phyloP scores from a whole-genome alignment of 1,284 basidiomycete species.

The Irpex sp. region DNA sequence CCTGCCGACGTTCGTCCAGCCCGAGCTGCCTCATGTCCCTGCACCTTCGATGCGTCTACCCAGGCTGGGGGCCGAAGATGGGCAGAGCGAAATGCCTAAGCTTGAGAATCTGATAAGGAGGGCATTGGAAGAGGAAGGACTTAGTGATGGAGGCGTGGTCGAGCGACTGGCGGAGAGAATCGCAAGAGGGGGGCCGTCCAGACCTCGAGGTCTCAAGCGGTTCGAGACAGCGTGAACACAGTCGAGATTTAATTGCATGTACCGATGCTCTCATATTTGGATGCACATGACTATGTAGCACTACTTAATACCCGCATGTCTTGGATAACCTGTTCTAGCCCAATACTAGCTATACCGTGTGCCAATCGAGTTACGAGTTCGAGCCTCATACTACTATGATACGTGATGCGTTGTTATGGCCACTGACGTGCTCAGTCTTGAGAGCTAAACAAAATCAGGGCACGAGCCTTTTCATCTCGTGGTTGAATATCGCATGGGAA shows the following conservation, averaged over 20 bases:
- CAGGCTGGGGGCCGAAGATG: conserved; percentile 28
- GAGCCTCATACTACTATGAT: too few species aligned
- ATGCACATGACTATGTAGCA: conserved; percentile 1
- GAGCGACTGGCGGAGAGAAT: conserved; percentile 60
- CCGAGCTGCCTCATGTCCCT: conserved; percentile 45
- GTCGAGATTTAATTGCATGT: neutral
- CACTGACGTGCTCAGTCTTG: too few species aligned
- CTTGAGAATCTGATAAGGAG: conserved; percentile 86
- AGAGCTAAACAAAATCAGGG: neutral
- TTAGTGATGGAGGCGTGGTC: conserved; percentile 43
- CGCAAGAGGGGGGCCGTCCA: conserved; percentile 44
- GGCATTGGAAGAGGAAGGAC: conserved; percentile 62
- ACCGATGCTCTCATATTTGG: neutral
- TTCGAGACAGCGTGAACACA: conserved; percentile 46
- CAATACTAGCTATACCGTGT: neutral
- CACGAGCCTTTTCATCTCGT: conserved; percentile 6
- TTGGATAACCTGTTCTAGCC: neutral
- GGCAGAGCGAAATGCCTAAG: conserved; percentile 45
- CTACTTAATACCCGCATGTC: neutral
- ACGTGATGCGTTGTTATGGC: too few species aligned
- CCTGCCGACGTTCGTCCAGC: conserved; percentile 58
- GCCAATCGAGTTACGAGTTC: neutral
- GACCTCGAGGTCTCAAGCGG: conserved; percentile 57
- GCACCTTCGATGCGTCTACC: conserved; percentile 59
- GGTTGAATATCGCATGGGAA: conserved; percentile 13